These are phyloP conservation scores for Fusarium sp. DNA, from an alignment of 2,329 filamentous ascomycete genomes.

Conservation along the genomic window DNA sequence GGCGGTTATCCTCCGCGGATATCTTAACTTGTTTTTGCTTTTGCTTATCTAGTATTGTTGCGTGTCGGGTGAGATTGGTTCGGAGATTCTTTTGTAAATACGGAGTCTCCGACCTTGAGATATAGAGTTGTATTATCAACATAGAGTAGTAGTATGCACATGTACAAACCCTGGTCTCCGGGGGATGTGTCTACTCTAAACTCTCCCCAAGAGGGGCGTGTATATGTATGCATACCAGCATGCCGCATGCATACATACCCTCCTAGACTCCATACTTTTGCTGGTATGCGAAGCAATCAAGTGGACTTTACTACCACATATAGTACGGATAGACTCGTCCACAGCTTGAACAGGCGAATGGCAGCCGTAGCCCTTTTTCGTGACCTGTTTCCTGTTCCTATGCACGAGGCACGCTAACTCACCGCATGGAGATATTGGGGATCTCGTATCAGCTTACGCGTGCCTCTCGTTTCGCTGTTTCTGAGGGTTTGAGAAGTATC, in stretches of 20 bases:
- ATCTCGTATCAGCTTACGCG: conserved; percentile 46
- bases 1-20: conserved; percentile 22
- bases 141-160: conserved; percentile 1
- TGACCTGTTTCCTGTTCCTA: not conserved
- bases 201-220: not conserved
- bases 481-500: conserved; percentile 1
- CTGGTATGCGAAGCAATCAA: not conserved
- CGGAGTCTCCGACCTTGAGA: not conserved
- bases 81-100: not conserved
- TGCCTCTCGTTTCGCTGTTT: conserved; percentile 26
- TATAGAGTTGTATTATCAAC: conserved; percentile 4
- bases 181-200: conserved; percentile 9
- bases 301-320: conserved; percentile 22
- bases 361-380: not conserved
- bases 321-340: not conserved
- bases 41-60: not conserved
- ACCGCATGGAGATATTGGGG: conserved; percentile 9
- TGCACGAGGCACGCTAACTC: conserved; percentile 1
- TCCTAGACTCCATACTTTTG: not conserved
- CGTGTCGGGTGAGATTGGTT: not conserved
- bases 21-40: not conserved
- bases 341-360: conserved; percentile 4
- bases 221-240: conserved; percentile 7
- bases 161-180: not conserved
- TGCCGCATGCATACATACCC: conserved; percentile 1